Base-by-base conservation (phyloP, 2,329 filamentous ascomycete species). In the Cryphonectria nitschkei region DNA sequence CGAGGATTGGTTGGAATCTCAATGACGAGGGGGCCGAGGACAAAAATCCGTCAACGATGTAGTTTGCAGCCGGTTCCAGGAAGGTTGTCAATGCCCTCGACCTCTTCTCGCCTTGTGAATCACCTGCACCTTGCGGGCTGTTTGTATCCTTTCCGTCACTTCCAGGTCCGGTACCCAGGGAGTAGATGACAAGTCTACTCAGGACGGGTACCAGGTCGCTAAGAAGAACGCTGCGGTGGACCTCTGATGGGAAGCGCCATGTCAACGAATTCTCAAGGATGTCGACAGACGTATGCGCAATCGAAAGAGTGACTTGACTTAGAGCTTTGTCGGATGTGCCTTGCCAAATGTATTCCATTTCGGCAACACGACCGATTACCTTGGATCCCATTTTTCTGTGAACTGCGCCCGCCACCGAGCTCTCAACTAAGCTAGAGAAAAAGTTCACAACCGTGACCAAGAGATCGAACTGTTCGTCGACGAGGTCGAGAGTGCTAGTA, bases 211-310 rank as follows among this genome's bases (percentile, higher is more conserved):
- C 86, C 37, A 97, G 88, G 58, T 86, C 85, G 26, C 86, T 85
- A 71, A 93, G 88, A 65, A 98, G 87, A 69, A 90, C 84, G 66
- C 90, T 88, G 60, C 91, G 89, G 74, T 95, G 91, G 37, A 90
- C 84, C 14, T 89, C 85, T 1, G 87, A 86, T 8, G 88, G 85
- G 78, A 97, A 98, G 75, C 91, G 91, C 96, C 95, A 99, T 6
- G 90, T 94, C 41, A 90, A 88, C 52, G 92, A 93, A 79, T 92
- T 96, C 81, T 97, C 94, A 75, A 97, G 92, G 8, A 97, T 88
- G 77, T 97, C 94, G 34, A 97, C 87, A 74, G 93, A 86, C 1
- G 91, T 90, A 74, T 92, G 90, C 8, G 91, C 90, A 76, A 95
- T 92, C 4, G 91, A 90, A 62, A 91, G 83, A 54, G 94, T 84